Evolutionary conservation across 1,284 basidiomycete species (phyloP).

Genomic region (Coniferiporia sulphurascens): DNA sequence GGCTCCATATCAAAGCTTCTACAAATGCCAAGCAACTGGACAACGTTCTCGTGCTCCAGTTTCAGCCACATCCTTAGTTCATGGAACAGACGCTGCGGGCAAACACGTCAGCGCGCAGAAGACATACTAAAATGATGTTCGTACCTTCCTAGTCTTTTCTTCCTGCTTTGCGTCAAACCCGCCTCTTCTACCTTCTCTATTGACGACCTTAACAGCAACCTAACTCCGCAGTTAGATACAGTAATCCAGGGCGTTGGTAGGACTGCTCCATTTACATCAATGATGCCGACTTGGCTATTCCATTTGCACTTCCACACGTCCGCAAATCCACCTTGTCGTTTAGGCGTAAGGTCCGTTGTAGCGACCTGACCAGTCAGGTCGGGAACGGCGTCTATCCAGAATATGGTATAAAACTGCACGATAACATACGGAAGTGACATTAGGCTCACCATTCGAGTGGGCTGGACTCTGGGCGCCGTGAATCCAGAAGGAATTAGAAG

Average conservation of each 20-base stretch:
- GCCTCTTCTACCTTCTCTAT: background rate
- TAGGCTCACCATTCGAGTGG: background rate
- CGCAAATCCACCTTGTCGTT: slow-evolving; percentile 39
- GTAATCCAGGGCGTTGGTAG: background rate
- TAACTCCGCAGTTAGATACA: background rate
- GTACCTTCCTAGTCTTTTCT: background rate
- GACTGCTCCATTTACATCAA: background rate
- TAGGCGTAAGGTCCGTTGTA: slow-evolving; percentile 30
- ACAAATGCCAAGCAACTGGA: slow-evolving; percentile 23
- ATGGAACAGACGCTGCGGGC: slow-evolving; percentile 19
- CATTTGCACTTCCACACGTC: slow-evolving; percentile 34
- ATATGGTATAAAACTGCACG: background rate
- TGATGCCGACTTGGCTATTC: background rate
- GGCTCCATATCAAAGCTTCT: slow-evolving; percentile 20
- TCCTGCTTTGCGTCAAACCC: background rate
- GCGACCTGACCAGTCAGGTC: slow-evolving; percentile 35
- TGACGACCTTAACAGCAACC: slow-evolving; percentile 6
- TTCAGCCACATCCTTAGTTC: slow-evolving; percentile 26
- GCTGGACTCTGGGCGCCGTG: background rate
- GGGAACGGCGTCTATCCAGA: slow-evolving; percentile 14
- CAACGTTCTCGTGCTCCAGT: slow-evolving; percentile 25
- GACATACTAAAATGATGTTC: background rate
- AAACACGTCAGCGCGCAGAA: background rate
- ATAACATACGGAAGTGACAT: background rate
- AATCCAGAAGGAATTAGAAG: background rate